A percentile compares a stretch with the other conserved stretches of the same genome.
phyloP scores from a whole-genome alignment of 2,329 filamentous ascomycete species.

The Fusarium gaditjirri region DNA sequence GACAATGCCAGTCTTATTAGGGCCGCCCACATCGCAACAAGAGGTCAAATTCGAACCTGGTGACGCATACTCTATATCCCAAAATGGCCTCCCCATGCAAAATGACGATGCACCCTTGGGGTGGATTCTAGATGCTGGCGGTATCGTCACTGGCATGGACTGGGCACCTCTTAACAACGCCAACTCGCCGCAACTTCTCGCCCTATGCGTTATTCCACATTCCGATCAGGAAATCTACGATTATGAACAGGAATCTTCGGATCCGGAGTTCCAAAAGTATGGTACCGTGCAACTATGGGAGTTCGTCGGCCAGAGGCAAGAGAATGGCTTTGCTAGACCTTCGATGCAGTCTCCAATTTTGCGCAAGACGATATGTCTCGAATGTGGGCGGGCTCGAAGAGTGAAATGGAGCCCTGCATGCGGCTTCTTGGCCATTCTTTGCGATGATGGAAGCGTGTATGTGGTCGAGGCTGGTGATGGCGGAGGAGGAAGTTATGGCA shows the following conservation, averaged over 20 bases:
- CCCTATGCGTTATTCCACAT: constrained; percentile 62
- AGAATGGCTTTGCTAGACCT: constrained; percentile 48
- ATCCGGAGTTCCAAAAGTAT: constrained; percentile 52
- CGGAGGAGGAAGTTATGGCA: constrained; percentile 55
- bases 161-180: constrained; percentile 59
- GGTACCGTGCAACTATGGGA: constrained; percentile 66
- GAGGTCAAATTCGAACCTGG: constrained; percentile 47
- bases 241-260: constrained; percentile 52
- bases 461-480: constrained; percentile 56
- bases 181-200: constrained; percentile 59
- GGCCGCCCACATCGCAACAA: constrained; percentile 45
- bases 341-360: constrained; percentile 53
- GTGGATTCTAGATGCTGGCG: constrained; percentile 66
- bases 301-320: constrained; percentile 50
- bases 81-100: constrained; percentile 46
- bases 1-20: constrained; percentile 49
- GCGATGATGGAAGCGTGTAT: constrained; percentile 61
- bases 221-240: constrained; percentile 59
- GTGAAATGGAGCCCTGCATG: constrained; percentile 65
- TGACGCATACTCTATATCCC: constrained; percentile 41
- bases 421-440: constrained; percentile 61
- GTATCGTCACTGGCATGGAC: constrained; percentile 62
- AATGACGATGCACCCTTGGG: constrained; percentile 50
- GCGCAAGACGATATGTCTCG: constrained; percentile 58
- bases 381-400: constrained; percentile 61